Evolutionary conservation across 257 asterid species (phyloP).

Genomic region (Dorcoceras hygrometricum): DNA sequence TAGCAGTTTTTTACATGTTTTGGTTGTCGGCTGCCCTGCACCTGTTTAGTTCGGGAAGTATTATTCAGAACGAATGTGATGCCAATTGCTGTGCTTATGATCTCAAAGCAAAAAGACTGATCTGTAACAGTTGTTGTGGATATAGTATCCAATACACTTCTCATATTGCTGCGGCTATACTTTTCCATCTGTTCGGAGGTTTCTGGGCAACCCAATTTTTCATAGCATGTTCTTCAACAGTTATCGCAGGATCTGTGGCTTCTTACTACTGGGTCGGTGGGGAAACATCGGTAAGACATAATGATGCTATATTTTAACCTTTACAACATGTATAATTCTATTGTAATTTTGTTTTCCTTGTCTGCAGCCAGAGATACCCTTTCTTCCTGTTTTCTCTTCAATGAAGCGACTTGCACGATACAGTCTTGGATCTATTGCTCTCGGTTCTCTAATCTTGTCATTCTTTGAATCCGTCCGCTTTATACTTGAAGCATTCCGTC

Average conservation of each 20-base stretch:
- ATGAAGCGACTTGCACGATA: slow-evolving; percentile 90
- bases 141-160: slow-evolving; percentile 70
- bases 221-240: slow-evolving; percentile 75
- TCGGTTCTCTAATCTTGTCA: slow-evolving; percentile 81
- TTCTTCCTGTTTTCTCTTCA: slow-evolving; percentile 89
- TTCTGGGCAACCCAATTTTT: slow-evolving; percentile 93
- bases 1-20: slow-evolving; percentile 82
- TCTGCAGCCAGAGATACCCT: slow-evolving; percentile 76
- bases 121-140: slow-evolving; percentile 93
- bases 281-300: slow-evolving; percentile 61
- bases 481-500: slow-evolving; percentile 86
- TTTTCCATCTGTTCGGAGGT: slow-evolving; percentile 91
- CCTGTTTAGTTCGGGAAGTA: slow-evolving; percentile 88
- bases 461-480: slow-evolving; percentile 77
- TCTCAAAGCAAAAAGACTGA: slow-evolving; percentile 67
- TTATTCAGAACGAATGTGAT: slow-evolving; percentile 71
- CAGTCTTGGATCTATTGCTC: slow-evolving; percentile 84
- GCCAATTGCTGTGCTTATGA: slow-evolving; percentile 94
- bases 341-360: neutral
- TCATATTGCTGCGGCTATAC: slow-evolving; percentile 74
- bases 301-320: neutral
- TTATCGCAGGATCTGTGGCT: slow-evolving; percentile 94
- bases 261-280: slow-evolving; percentile 96
- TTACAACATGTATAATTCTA: neutral
- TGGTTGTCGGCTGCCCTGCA: slow-evolving; percentile 94